Percentiles rank a stretch among this genome's conserved stretches.
Conservation (phyloP, 73 alveolate genomes). For the Diophrys sp. region DNA sequence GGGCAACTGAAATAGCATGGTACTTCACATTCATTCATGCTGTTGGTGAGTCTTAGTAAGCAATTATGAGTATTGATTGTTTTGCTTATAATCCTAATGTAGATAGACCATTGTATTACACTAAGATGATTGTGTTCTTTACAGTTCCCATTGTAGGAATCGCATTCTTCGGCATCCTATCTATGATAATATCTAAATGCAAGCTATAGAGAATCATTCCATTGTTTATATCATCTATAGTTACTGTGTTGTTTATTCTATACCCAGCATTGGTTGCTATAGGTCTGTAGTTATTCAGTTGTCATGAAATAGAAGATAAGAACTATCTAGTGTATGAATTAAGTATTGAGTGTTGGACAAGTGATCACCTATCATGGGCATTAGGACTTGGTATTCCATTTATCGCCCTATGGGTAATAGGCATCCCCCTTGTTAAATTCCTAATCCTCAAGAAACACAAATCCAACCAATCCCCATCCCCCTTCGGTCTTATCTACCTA, state of each 20-base stretch:
- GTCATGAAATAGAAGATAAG: conserved; percentile 2
- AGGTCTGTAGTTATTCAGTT: neutral
- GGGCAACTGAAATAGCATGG: neutral
- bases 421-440: conserved; percentile 18
- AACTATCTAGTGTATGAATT: conserved; percentile 26
- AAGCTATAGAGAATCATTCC: neutral
- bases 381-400: conserved; percentile 32
- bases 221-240: neutral
- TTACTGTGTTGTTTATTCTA: too few relatives aligned
- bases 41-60: neutral
- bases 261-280: neutral
- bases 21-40: neutral
- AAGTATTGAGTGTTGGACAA: conserved; percentile 42
- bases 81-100: neutral
- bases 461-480: neutral
- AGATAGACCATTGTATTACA: neutral
- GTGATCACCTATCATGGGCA: conserved; percentile 20
- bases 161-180: neutral
- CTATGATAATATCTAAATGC: neutral
- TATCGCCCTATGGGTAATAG: conserved; percentile 31
- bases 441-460: neutral
- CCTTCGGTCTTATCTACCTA: conserved; percentile 22
- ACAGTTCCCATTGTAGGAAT: neutral
- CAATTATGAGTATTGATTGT: neutral
- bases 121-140: neutral